These are phyloP conservation scores for Mycena belliarum DNA, from an alignment of 768 basidiomycete species.

Conservation along the genomic window DNA sequence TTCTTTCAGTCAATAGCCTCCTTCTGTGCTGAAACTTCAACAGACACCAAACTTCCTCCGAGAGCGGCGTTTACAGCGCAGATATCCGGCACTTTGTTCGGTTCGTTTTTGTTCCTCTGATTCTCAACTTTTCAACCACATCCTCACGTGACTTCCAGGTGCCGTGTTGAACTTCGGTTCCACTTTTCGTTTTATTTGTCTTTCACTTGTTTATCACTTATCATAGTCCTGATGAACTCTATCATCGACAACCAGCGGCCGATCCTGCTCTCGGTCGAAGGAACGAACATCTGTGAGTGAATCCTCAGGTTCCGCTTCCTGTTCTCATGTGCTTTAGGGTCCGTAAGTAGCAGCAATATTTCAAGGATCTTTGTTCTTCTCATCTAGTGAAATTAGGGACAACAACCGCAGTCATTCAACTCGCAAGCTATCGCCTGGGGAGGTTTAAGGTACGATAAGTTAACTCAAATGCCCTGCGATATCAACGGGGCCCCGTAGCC, in stretches of 20 bases:
- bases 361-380: neutral
- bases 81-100: constrained; percentile 49
- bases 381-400: constrained; percentile 27
- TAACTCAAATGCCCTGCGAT: no score
- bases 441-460: constrained; percentile 45
- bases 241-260: constrained; percentile 53
- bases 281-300: constrained; percentile 51
- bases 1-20: neutral
- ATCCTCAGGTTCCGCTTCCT: neutral
- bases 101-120: constrained; percentile 17
- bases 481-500: constrained; percentile 32
- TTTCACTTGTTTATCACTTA: neutral
- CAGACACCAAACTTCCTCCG: constrained; percentile 50
- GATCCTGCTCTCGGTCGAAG: constrained; percentile 54
- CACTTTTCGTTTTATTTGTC: constrained; percentile 10
- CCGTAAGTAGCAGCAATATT: neutral
- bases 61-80: constrained; percentile 53
- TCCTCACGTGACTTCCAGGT: constrained; percentile 16
- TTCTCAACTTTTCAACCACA: neutral
- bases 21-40: neutral
- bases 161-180: constrained; percentile 47
- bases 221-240: constrained; percentile 55
- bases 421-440: constrained; percentile 56
- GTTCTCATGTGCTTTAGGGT: neutral
- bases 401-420: constrained; percentile 52